These are phyloP conservation scores for Amphibolis antarctica DNA, from an alignment of 106 monocot species.

Conservation along the genomic window DNA sequence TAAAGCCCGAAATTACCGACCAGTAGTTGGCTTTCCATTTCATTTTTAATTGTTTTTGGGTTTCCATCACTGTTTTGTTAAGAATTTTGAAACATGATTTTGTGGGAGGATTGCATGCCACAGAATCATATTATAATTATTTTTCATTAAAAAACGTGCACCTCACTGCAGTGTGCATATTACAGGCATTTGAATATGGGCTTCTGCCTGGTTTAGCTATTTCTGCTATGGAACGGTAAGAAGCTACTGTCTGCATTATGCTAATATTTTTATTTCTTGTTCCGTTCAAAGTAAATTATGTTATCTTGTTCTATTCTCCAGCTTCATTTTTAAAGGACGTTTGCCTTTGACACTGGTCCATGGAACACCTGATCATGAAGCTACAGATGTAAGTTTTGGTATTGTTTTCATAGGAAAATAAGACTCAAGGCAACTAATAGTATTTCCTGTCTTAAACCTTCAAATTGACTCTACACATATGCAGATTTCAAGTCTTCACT, in stretches of 20 bases:
- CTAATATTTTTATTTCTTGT: background rate
- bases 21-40: slow-evolving; percentile 31
- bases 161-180: slow-evolving; percentile 11
- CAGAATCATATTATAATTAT: too few relatives aligned
- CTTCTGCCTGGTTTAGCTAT: slow-evolving; percentile 77
- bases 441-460: background rate
- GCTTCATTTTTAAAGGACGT: slow-evolving; percentile 18
- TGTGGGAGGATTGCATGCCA: background rate
- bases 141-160: background rate
- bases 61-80: background rate
- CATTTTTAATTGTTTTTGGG: background rate
- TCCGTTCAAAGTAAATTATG: background rate
- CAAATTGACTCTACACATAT: background rate
- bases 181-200: slow-evolving; percentile 90
- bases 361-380: slow-evolving; percentile 90
- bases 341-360: slow-evolving; percentile 77
- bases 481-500: slow-evolving; percentile 55
- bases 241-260: background rate
- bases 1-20: slow-evolving; percentile 80
- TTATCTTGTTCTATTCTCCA: slow-evolving; percentile 1
- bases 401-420: background rate
- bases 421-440: background rate
- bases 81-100: background rate
- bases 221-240: slow-evolving; percentile 86
- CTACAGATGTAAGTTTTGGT: slow-evolving; percentile 54